Conservation (phyloP, 164 flowering plant species). For the Saururus chinensis region DNA sequence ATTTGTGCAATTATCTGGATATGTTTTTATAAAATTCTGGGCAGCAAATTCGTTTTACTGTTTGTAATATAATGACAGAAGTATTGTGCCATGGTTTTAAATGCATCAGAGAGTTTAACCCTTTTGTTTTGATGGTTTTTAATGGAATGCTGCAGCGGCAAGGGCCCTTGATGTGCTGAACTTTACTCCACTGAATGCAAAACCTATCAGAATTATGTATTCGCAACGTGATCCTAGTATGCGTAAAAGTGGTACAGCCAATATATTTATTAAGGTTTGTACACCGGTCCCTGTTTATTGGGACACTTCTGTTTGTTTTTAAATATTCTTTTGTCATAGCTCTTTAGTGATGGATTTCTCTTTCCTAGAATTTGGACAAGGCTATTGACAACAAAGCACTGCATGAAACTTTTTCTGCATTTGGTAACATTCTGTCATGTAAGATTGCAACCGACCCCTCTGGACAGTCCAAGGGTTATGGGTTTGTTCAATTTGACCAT, state of each 20-base stretch:
- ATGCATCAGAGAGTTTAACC: too few relatives aligned
- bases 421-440: slow-evolving; percentile 64
- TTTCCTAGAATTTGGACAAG: slow-evolving; percentile 56
- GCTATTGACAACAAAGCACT: slow-evolving; percentile 66
- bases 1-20: too few relatives aligned
- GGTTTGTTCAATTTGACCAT: slow-evolving; percentile 61
- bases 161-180: slow-evolving; percentile 61
- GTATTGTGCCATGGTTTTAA: too few relatives aligned
- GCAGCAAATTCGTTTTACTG: too few relatives aligned
- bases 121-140: too few relatives aligned
- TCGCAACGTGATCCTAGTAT: slow-evolving; percentile 66
- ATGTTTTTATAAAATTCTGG: too few relatives aligned
- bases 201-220: slow-evolving; percentile 66
- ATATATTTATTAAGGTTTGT: slow-evolving; percentile 58
- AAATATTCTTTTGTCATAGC: background rate
- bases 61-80: too few relatives aligned
- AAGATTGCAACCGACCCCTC: slow-evolving; percentile 52
- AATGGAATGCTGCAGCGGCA: slow-evolving; percentile 30
- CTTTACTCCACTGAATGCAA: slow-evolving; percentile 53
- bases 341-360: background rate
- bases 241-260: slow-evolving; percentile 65
- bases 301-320: background rate
- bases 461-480: slow-evolving; percentile 69
- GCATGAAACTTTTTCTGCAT: slow-evolving; percentile 62
- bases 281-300: background rate